These are phyloP conservation scores for Nymphaea thermarum DNA, from an alignment of 164 flowering plant genomes.

Conservation along the genomic window DNA sequence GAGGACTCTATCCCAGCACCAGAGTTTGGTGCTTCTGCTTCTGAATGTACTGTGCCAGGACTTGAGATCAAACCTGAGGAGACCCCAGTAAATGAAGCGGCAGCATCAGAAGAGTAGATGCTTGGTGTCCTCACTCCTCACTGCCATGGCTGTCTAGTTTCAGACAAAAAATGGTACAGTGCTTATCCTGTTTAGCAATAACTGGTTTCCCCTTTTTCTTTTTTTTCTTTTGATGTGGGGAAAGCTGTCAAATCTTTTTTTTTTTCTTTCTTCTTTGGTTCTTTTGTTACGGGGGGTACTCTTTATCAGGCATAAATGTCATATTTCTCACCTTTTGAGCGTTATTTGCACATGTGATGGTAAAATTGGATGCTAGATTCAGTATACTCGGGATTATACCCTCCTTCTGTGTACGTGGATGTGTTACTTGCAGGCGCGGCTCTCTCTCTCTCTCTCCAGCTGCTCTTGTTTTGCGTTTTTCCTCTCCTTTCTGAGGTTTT, in stretches of 20 bases:
- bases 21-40: not conserved
- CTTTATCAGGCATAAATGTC: no score
- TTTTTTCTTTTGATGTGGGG: not conserved
- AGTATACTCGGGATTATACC: no score
- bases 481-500: no score
- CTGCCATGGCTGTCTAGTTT: not conserved
- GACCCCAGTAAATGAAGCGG: not conserved
- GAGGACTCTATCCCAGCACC: not conserved
- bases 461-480: no score
- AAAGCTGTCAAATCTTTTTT: not conserved
- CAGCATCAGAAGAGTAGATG: not conserved
- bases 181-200: not conserved
- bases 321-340: no score
- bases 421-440: no score
- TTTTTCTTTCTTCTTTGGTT: no score
- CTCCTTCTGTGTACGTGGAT: no score
- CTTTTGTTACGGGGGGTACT: no score
- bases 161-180: not conserved
- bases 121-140: not conserved
- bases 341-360: no score
- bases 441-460: no score
- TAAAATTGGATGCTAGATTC: no score
- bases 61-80: not conserved
- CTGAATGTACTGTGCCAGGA: not conserved
- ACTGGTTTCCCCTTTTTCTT: not conserved